Evolutionary conservation across 305 asterid genomes (phyloP), one percentile per base, ranked within the genome.

Genomic region (Plantago coronopus): DNA sequence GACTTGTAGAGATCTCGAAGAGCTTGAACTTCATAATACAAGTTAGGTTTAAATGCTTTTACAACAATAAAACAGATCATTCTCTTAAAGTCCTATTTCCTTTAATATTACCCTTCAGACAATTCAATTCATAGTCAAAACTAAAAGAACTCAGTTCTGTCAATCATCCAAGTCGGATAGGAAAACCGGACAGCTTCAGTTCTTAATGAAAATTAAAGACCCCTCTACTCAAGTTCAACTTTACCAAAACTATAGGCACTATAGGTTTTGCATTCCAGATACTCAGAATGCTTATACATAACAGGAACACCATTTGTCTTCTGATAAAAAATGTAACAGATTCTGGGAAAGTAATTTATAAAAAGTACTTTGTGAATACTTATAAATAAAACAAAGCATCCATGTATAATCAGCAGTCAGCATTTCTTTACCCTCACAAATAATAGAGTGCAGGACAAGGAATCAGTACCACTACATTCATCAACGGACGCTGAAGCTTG

Each of bases 1-100:
- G 93, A 75, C 66, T 66, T 62, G 76, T 86, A 91, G 71, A 91
- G 70, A 18, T 78, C 82, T 66, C 63, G 82, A 69, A 91, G 89
- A 44, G 86, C 95, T 80, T 80, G 81, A 56, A 64, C 98, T 91
- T 89, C 87, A 78, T 34, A 61, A 48, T 27, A 43, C 18, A 42
- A 55, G 54, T 17, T 42, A 16, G 25, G 43, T 42, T 60, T 67
- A 48, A 73, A 55, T 22, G 67, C n/a, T 51, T 11, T 14, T 22
- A 50, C 57, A 22, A 50, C 27, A 34, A 34, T 12, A 34, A 6
- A 34, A 34, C 40, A 34, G 7, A 12, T 3, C 7, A 7, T 34
- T 34, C 40, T 27, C 2, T 27, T 6, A 34, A 34, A 48, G 13
- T 29, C 21, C 34, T 50, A 4, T 50, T 22, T 31, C 25, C 38